These are phyloP conservation scores for Candida fluviatilis DNA, from an alignment of 805 yeast species.

Conservation along the genomic window DNA sequence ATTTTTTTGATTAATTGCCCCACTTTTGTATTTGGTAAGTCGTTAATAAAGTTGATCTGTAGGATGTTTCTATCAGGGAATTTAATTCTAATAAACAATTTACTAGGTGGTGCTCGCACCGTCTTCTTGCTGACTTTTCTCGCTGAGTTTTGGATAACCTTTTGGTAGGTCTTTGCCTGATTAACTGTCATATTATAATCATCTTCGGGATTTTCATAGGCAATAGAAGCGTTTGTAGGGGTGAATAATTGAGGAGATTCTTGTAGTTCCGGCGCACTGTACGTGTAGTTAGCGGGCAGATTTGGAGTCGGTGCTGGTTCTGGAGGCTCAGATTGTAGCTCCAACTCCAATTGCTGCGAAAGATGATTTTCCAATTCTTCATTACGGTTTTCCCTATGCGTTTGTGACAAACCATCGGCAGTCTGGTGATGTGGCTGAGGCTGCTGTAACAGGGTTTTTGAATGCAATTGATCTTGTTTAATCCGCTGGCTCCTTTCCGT, in stretches of 20 bases:
- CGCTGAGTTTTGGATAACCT: slow-evolving; percentile 26
- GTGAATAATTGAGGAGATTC: slow-evolving; percentile 18
- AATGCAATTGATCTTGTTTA: background rate
- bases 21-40: slow-evolving; percentile 20
- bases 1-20: slow-evolving; percentile 35
- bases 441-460: background rate
- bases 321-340: slow-evolving; percentile 2
- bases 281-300: background rate
- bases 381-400: slow-evolving; percentile 1
- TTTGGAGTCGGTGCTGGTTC: slow-evolving; percentile 4
- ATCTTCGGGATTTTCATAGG: slow-evolving; percentile 39
- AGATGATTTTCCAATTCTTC: slow-evolving; percentile 3
- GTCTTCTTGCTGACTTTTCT: slow-evolving; percentile 12
- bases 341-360: slow-evolving; percentile 1
- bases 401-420: background rate
- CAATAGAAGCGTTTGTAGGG: slow-evolving; percentile 11
- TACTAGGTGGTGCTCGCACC: slow-evolving; percentile 14
- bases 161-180: slow-evolving; percentile 36
- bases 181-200: slow-evolving; percentile 37
- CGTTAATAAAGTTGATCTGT: slow-evolving; percentile 27
- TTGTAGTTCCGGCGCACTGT: slow-evolving; percentile 4
- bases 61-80: slow-evolving; percentile 37
- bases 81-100: slow-evolving; percentile 29
- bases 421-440: slow-evolving; percentile 6
- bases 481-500: background rate